Conservation (phyloP, 805 yeast genomes). For the Isabelozyma heimii region DNA sequence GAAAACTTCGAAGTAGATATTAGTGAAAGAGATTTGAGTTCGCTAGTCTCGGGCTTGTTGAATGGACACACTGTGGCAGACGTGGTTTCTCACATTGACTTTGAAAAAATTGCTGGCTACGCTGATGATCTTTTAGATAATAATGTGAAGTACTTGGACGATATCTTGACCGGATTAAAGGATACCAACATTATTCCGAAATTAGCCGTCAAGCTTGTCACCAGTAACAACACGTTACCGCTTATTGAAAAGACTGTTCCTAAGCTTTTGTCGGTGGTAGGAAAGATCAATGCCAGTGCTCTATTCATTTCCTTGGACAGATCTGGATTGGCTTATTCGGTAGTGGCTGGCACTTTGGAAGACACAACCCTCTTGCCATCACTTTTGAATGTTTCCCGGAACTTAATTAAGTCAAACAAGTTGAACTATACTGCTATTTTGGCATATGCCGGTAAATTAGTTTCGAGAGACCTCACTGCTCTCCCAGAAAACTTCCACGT, state of each 20-base stretch:
- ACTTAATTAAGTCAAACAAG: slow-evolving; percentile 10
- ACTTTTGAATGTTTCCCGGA: slow-evolving; percentile 15
- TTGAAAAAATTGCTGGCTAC: slow-evolving; percentile 27
- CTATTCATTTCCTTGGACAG: slow-evolving; percentile 26
- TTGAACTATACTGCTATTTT: slow-evolving; percentile 7
- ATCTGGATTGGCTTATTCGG: slow-evolving; percentile 25
- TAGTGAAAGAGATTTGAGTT: slow-evolving; percentile 3
- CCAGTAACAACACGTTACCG: slow-evolving; percentile 18
- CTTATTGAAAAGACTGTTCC: slow-evolving; percentile 14
- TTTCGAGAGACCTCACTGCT: slow-evolving; percentile 1
- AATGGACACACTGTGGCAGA: slow-evolving; percentile 17
- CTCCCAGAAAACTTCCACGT: neutral
- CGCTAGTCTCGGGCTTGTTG: slow-evolving; percentile 6
- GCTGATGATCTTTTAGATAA: slow-evolving; percentile 21
- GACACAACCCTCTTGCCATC: slow-evolving; percentile 23
- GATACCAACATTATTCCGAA: slow-evolving; percentile 21
- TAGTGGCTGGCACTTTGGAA: slow-evolving; percentile 20
- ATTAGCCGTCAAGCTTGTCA: slow-evolving; percentile 17
- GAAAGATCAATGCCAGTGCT: slow-evolving; percentile 18
- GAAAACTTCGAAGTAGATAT: slow-evolving; percentile 3
- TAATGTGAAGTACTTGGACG: slow-evolving; percentile 18
- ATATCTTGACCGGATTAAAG: slow-evolving; percentile 18
- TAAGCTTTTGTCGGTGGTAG: slow-evolving; percentile 11
- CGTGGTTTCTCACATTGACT: slow-evolving; percentile 10
- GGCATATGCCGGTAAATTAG: slow-evolving; percentile 10